Percentiles rank a stretch among this genome's conserved stretches.
phyloP scores from a whole-genome alignment of 2,329 filamentous ascomycete genomes.

The Claviceps purpurea region DNA sequence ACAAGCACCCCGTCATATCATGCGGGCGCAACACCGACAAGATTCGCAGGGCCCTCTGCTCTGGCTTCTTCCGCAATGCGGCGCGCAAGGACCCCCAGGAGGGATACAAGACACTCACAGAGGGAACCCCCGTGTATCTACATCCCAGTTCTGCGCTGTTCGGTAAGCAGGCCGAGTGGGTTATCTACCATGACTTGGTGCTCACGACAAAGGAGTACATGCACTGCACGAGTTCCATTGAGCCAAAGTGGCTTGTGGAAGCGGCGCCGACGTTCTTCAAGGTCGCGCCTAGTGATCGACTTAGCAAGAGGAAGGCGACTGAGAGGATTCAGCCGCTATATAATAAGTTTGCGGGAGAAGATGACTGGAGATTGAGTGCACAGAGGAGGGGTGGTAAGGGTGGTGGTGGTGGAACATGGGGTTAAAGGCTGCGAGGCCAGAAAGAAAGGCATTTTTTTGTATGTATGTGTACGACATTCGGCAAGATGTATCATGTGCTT shows the following conservation, averaged over 20 bases:
- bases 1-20: constrained; percentile 67
- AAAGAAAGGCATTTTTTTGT: neutral
- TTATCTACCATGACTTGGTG: constrained; percentile 83
- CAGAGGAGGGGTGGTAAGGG: constrained; percentile 76
- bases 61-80: constrained; percentile 89
- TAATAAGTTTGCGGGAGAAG: constrained; percentile 81
- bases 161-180: constrained; percentile 91
- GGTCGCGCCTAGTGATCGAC: constrained; percentile 71
- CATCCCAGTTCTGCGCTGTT: constrained; percentile 88
- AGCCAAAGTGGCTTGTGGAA: constrained; percentile 88
- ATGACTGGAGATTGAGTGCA: constrained; percentile 87
- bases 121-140: constrained; percentile 88
- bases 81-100: constrained; percentile 92
- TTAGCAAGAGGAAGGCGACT: constrained; percentile 85
- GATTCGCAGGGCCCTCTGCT: constrained; percentile 78
- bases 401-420: constrained; percentile 87
- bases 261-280: constrained; percentile 99
- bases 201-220: constrained; percentile 97
- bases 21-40: constrained; percentile 80
- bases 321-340: constrained; percentile 93
- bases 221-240: constrained; percentile 85
- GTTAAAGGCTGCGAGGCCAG: constrained; percentile 28
- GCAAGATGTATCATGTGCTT: too few species aligned
- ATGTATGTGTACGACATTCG: too few species aligned
- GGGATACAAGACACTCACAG: constrained; percentile 93